A percentile compares a stretch with the other conserved stretches of the same genome.
phyloP scores from a whole-genome alignment of 2,329 filamentous ascomycete species.

The Colletotrichum sansevieriae region DNA sequence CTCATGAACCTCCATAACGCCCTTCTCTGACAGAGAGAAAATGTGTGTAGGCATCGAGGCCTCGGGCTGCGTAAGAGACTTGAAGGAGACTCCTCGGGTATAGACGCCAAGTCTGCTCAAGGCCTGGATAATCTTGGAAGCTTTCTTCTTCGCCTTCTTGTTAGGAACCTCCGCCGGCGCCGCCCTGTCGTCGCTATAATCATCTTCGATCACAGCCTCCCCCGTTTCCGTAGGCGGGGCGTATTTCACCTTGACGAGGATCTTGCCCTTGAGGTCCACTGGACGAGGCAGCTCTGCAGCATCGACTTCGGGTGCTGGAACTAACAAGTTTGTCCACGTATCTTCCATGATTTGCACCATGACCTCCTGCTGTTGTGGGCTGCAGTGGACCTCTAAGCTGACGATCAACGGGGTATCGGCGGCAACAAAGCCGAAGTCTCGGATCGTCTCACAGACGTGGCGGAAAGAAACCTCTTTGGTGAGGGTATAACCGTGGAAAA shows the following conservation, averaged over 20 bases:
- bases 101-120: constrained; percentile 85
- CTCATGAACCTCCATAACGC: constrained; percentile 72
- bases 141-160: constrained; percentile 56
- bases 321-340: constrained; percentile 80
- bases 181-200: constrained; percentile 52
- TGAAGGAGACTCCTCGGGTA: constrained; percentile 86
- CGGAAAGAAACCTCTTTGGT: constrained; percentile 91
- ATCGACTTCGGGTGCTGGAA: constrained; percentile 66
- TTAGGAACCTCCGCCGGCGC: constrained; percentile 52
- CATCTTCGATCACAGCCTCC: constrained; percentile 51
- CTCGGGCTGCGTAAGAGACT: constrained; percentile 79
- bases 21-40: constrained; percentile 75
- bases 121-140: constrained; percentile 76
- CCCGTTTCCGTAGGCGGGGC: constrained; percentile 56
- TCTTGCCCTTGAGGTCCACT: constrained; percentile 78
- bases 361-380: constrained; percentile 81
- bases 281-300: constrained; percentile 73
- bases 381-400: constrained; percentile 92
- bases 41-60: constrained; percentile 75
- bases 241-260: constrained; percentile 87
- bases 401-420: constrained; percentile 90
- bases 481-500: constrained; percentile 89
- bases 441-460: constrained; percentile 84
- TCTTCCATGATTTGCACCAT: constrained; percentile 96
- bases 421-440: constrained; percentile 80